These are phyloP conservation scores for Bryoglossum gracile DNA, from an alignment of 495 filamentous ascomycete genomes.

Conservation along the genomic window DNA sequence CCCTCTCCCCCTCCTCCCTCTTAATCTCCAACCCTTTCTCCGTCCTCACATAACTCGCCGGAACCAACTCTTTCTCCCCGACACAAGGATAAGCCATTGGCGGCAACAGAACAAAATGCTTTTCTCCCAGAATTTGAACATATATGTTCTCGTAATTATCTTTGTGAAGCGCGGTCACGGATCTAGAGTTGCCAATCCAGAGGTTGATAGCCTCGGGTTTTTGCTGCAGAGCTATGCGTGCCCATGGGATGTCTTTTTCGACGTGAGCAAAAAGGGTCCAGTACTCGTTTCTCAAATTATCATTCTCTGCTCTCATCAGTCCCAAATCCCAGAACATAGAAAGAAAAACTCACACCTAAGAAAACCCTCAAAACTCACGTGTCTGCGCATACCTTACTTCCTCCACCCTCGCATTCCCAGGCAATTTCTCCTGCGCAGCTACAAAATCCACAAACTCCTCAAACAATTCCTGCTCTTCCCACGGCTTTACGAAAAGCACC, in stretches of 20 bases:
- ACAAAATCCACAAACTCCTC: constrained; percentile 39
- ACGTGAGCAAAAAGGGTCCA: constrained; percentile 45
- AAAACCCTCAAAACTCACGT: constrained; percentile 34
- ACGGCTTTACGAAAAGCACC: constrained; percentile 48
- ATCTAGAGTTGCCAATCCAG: constrained; percentile 65
- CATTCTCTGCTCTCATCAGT: constrained; percentile 47
- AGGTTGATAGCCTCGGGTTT: constrained; percentile 67
- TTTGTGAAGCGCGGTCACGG: constrained; percentile 61
- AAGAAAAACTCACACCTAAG: too few relatives aligned
- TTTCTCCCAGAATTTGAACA: constrained; percentile 59
- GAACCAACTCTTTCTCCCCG: constrained; percentile 44
- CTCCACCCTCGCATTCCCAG: constrained; percentile 4
- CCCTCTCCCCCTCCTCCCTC: constrained; percentile 26
- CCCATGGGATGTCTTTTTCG: constrained; percentile 53
- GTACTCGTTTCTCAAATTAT: constrained; percentile 69
- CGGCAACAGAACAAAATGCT: constrained; percentile 64
- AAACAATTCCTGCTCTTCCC: constrained; percentile 45
- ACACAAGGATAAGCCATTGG: constrained; percentile 56
- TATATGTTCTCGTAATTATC: constrained; percentile 82
- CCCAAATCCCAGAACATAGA: neutral
- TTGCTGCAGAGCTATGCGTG: constrained; percentile 53
- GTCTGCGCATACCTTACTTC: constrained; percentile 50
- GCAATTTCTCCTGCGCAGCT: constrained; percentile 29
- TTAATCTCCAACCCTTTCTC: constrained; percentile 24
- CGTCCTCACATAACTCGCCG: constrained; percentile 42